Percentiles rank a stretch among this genome's conserved stretches.
Evolutionary conservation across 1,284 basidiomycete genomes (phyloP).

Genomic region (Amylostereum areolatum): DNA sequence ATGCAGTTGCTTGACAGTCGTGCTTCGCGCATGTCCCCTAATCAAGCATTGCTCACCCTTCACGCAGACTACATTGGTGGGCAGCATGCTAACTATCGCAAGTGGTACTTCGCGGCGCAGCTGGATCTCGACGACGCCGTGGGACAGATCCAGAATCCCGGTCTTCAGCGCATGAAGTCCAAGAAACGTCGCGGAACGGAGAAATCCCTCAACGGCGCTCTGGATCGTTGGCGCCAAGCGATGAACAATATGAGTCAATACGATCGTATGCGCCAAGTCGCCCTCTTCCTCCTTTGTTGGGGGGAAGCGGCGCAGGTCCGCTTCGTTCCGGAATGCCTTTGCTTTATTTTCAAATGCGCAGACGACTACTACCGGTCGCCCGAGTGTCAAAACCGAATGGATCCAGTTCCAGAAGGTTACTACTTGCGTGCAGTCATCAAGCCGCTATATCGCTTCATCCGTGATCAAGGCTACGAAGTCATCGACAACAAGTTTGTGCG

Average conservation of each 20-base stretch:
- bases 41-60: slow-evolving; percentile 90
- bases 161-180: slow-evolving; percentile 77
- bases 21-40: slow-evolving; percentile 95
- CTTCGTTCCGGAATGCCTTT: slow-evolving; percentile 96
- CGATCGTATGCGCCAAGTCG: slow-evolving; percentile 94
- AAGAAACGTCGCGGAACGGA: slow-evolving; percentile 50
- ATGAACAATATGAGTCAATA: slow-evolving; percentile 99
- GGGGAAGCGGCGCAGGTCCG: slow-evolving; percentile 98
- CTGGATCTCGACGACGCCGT: slow-evolving; percentile 98
- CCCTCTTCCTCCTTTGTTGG: slow-evolving; percentile 95
- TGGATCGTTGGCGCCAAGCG: slow-evolving; percentile 92
- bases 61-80: slow-evolving; percentile 99
- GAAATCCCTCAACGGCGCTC: slow-evolving; percentile 85
- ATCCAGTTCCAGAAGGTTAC: slow-evolving; percentile 92
- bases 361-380: slow-evolving; percentile 99
- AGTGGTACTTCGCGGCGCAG: slow-evolving; percentile 99
- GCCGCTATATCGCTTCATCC: slow-evolving; percentile 95
- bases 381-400: slow-evolving; percentile 94
- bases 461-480: slow-evolving; percentile 98
- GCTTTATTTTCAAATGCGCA: slow-evolving; percentile 99
- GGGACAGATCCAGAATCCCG: slow-evolving; percentile 88
- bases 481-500: slow-evolving; percentile 94
- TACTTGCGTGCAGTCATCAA: slow-evolving; percentile 91
- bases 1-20: slow-evolving; percentile 98
- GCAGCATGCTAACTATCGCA: slow-evolving; percentile 93